Conservation (phyloP, 2,329 filamentous ascomycete genomes). For the Cladobotryum protrusum region DNA sequence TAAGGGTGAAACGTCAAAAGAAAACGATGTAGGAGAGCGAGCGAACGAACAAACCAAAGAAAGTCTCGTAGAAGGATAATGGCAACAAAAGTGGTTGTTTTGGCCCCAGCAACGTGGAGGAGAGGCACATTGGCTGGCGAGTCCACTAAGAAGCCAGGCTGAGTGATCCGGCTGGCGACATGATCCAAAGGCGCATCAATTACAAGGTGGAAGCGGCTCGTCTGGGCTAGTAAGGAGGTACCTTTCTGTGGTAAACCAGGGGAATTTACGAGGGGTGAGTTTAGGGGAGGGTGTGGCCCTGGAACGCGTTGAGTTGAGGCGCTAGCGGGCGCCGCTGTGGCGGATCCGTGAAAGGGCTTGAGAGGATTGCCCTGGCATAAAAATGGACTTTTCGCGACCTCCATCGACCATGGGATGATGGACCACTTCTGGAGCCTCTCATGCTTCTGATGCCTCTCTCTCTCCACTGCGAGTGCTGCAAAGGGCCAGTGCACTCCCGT, state of each 20-base stretch:
- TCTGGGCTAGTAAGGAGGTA: too few species aligned
- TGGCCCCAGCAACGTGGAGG: conserved; percentile 3
- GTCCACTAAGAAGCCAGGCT: too few species aligned
- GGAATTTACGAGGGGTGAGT: background rate
- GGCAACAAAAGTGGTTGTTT: conserved; percentile 7
- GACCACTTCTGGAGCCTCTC: background rate
- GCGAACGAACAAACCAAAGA: background rate
- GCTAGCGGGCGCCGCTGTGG: conserved; percentile 11
- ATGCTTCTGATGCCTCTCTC: background rate
- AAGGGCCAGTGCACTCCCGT: background rate
- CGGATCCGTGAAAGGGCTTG: background rate
- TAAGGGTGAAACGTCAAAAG: background rate
- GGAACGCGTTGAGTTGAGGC: background rate
- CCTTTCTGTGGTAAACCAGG: conserved; percentile 3
- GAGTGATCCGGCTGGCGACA: conserved; percentile 5
- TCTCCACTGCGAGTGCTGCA: background rate
- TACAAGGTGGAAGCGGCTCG: background rate
- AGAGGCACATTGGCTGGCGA: background rate
- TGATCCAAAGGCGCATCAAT: background rate
- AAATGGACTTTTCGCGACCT: too few species aligned
- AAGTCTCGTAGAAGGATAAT: conserved; percentile 4
- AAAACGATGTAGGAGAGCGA: conserved; percentile 3
- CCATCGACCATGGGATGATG: too few species aligned
- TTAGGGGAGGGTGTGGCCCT: too few species aligned
- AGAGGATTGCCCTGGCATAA: too few species aligned